Evolutionary conservation across 352 stramenopile species (phyloP).

Genomic region (Globisporangium polare): DNA sequence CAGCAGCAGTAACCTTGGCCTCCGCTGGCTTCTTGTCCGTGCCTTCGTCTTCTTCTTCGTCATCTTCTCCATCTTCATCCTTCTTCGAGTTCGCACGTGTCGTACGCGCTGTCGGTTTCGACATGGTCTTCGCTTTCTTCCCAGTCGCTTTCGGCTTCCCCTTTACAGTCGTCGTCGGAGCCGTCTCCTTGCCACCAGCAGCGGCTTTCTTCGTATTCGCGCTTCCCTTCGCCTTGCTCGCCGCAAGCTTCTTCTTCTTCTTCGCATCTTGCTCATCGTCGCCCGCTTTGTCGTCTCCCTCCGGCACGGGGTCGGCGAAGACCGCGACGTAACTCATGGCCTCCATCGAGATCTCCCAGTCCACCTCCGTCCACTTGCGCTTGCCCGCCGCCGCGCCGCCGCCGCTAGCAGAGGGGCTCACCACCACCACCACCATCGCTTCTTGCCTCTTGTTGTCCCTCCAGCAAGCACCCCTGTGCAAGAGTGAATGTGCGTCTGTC

Average conservation of each 20-base stretch:
- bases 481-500: neutral
- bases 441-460: neutral
- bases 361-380: conserved; percentile 64
- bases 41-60: conserved; percentile 8
- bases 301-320: conserved; percentile 23
- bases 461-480: neutral
- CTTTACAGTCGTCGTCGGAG: neutral
- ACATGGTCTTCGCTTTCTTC: conserved; percentile 4
- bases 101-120: neutral
- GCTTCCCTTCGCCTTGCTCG: neutral
- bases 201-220: conserved; percentile 5
- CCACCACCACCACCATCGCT: neutral
- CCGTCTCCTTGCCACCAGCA: conserved; percentile 1
- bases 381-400: conserved; percentile 17
- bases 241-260: neutral
- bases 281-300: neutral
- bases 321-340: conserved; percentile 67
- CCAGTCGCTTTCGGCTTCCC: conserved; percentile 4
- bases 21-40: neutral
- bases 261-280: conserved; percentile 7
- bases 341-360: conserved; percentile 66
- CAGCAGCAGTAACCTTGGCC: neutral
- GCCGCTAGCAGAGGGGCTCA: neutral
- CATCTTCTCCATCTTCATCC: neutral
- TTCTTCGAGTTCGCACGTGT: neutral